Percentiles rank a stretch among this genome's conserved stretches.
Conservation (phyloP, 441 rosid species). For the Melastoma candidum region DNA sequence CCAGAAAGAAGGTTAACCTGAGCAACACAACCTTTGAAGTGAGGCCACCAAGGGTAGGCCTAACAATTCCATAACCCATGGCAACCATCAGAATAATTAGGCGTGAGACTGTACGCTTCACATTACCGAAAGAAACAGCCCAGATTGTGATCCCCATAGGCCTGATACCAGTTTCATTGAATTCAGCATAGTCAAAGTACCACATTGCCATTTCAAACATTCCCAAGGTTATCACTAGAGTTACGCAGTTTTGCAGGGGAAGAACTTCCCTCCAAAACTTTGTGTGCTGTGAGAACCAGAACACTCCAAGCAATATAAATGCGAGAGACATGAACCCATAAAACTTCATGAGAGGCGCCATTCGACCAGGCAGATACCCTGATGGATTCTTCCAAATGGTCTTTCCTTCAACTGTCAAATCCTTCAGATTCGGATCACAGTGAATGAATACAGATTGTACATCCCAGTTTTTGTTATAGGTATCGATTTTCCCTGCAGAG, state of each 20-base stretch:
- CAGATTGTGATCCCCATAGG: slow-evolving; percentile 77
- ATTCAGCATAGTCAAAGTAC: slow-evolving; percentile 87
- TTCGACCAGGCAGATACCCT: slow-evolving; percentile 88
- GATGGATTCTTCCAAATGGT: slow-evolving; percentile 88
- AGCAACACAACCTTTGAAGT: slow-evolving; percentile 88
- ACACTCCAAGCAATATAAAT: slow-evolving; percentile 75
- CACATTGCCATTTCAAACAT: slow-evolving; percentile 94
- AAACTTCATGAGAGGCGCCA: slow-evolving; percentile 95
- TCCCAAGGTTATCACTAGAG: slow-evolving; percentile 71
- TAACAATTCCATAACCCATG: slow-evolving; percentile 95
- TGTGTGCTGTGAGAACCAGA: slow-evolving; percentile 92
- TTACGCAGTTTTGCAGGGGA: slow-evolving; percentile 79
- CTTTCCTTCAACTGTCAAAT: slow-evolving; percentile 65
- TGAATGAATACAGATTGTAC: slow-evolving; percentile 92
- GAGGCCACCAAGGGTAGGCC: slow-evolving; percentile 91
- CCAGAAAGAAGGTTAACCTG: slow-evolving; percentile 73
- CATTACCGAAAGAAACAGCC: slow-evolving; percentile 84
- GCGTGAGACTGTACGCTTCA: slow-evolving; percentile 69
- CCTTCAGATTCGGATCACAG: slow-evolving; percentile 66
- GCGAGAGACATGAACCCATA: slow-evolving; percentile 84
- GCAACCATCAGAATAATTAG: slow-evolving; percentile 79
- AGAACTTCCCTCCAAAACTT: slow-evolving; percentile 85
- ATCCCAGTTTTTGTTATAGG: slow-evolving; percentile 76
- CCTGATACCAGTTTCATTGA: slow-evolving; percentile 77
- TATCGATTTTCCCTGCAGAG: slow-evolving; percentile 42